phyloP scores from a whole-genome alignment of 1,284 basidiomycete genomes.

The Trametes polyzona region DNA sequence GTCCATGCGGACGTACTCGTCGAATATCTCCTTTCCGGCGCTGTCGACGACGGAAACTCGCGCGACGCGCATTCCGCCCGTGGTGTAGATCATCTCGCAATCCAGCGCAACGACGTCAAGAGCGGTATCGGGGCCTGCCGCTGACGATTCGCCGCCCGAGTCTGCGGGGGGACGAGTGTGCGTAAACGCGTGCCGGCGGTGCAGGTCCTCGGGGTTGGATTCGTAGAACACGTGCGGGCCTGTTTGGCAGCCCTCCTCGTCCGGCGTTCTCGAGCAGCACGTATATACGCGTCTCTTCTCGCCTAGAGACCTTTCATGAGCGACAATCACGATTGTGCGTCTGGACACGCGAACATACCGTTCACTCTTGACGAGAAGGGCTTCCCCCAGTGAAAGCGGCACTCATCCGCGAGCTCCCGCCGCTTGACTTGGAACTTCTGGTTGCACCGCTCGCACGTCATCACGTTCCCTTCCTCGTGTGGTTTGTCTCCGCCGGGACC shows the following conservation, averaged over 20 bases:
- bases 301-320: conserved; percentile 44
- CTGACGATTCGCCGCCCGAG: not conserved
- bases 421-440: conserved; percentile 70
- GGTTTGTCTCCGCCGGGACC: conserved; percentile 65
- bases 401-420: conserved; percentile 63
- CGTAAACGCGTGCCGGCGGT: conserved; percentile 77
- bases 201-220: conserved; percentile 67
- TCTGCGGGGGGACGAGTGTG: conserved; percentile 38
- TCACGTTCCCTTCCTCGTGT: conserved; percentile 65
- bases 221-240: conserved; percentile 84
- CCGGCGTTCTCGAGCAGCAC: conserved; percentile 65
- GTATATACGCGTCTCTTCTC: conserved; percentile 66
- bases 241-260: conserved; percentile 65
- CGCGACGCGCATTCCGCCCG: conserved; percentile 85
- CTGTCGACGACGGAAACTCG: conserved; percentile 87
- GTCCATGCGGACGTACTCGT: conserved; percentile 82
- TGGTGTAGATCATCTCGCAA: conserved; percentile 94
- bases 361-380: conserved; percentile 58
- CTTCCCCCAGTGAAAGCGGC: conserved; percentile 84
- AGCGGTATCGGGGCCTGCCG: conserved; percentile 42
- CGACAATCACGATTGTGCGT: not conserved
- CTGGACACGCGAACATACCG: conserved; percentile 52
- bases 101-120: conserved; percentile 84
- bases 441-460: conserved; percentile 80
- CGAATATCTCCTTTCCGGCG: conserved; percentile 72